Evolutionary conservation across 75 land plant genomes (phyloP).

Genomic region (Selaginella moellendorffii): DNA sequence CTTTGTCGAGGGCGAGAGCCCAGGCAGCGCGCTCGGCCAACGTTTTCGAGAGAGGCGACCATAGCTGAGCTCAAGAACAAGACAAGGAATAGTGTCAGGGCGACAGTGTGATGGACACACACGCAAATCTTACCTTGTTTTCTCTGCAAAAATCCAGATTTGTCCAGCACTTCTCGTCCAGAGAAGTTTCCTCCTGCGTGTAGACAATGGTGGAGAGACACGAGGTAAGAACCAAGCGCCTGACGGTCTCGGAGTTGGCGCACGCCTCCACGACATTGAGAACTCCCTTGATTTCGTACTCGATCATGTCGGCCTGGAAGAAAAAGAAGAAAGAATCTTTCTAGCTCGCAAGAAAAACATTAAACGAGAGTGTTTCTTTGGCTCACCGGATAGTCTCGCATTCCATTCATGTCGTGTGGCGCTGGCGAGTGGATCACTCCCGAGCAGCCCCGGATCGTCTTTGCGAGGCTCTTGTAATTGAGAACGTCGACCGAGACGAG

Average conservation of each 20-base stretch:
- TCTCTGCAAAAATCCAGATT: slow-evolving; percentile 15
- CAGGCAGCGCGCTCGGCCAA: slow-evolving; percentile 15
- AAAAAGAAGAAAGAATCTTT: not conserved
- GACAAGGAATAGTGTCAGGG: not conserved
- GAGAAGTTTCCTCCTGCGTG: not conserved
- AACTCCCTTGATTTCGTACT: slow-evolving; percentile 11
- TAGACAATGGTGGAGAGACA: slow-evolving; percentile 12
- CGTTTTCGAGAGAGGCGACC: slow-evolving; percentile 13
- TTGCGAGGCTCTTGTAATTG: slow-evolving; percentile 11
- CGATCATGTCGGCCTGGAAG: slow-evolving; percentile 11
- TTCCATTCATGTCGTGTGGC: slow-evolving; percentile 14
- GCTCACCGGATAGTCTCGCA: slow-evolving; percentile 9
- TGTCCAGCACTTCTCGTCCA: slow-evolving; percentile 18
- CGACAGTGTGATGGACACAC: not conserved
- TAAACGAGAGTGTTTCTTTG: too few relatives aligned
- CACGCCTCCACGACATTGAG: slow-evolving; percentile 17
- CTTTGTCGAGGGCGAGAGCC: slow-evolving; percentile 12
- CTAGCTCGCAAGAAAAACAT: too few relatives aligned
- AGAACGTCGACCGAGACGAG: slow-evolving; percentile 3
- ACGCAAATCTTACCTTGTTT: slow-evolving; percentile 11
- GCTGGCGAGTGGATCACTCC: slow-evolving; percentile 17
- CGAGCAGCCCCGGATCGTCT: slow-evolving; percentile 8
- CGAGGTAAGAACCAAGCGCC: slow-evolving; percentile 12
- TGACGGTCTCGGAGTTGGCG: slow-evolving; percentile 13
- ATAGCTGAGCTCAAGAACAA: slow-evolving; percentile 8